phyloP scores from a whole-genome alignment of 2,329 filamentous ascomycete genomes.

The Incumbomyces delicatus region DNA sequence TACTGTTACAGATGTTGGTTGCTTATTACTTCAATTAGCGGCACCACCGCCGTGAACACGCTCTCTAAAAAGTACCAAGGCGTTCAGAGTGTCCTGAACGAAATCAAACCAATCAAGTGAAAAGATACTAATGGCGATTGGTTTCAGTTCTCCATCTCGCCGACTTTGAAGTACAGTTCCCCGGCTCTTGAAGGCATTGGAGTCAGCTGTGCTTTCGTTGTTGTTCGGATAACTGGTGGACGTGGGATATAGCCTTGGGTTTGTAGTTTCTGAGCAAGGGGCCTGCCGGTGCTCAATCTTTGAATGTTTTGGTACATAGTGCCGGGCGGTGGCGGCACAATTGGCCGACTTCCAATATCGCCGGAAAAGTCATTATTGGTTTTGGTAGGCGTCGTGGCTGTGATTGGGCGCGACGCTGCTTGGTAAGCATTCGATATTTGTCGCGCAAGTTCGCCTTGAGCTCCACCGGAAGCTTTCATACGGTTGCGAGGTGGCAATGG shows the following conservation, averaged over 20 bases:
- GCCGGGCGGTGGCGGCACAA: not conserved
- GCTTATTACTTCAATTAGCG: not conserved
- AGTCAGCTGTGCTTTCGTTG: constrained; percentile 10
- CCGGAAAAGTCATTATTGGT: not conserved
- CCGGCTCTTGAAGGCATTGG: constrained; percentile 17
- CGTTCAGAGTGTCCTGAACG: too few species aligned
- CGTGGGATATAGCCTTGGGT: constrained; percentile 2
- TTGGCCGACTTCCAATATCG: not conserved
- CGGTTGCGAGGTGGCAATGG: not conserved
- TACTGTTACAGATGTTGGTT: not conserved
- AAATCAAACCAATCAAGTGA: too few species aligned
- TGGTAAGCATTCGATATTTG: constrained; percentile 1
- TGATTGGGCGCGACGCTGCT: constrained; percentile 1
- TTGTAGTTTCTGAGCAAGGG: constrained; percentile 2
- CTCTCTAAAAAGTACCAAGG: too few species aligned
- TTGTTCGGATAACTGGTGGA: not conserved
- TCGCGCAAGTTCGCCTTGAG: not conserved
- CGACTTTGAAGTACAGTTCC: constrained; percentile 18
- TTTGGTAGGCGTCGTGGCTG: constrained; percentile 1
- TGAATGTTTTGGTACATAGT: constrained; percentile 2
- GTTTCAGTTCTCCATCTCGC: not conserved
- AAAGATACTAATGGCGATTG: too few species aligned
- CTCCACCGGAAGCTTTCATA: not conserved
- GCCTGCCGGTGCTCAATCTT: constrained; percentile 5
- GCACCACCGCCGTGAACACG: too few species aligned